These are phyloP conservation scores for Sporothrix inflata DNA, from an alignment of 2,329 filamentous ascomycete genomes.

Conservation along the genomic window DNA sequence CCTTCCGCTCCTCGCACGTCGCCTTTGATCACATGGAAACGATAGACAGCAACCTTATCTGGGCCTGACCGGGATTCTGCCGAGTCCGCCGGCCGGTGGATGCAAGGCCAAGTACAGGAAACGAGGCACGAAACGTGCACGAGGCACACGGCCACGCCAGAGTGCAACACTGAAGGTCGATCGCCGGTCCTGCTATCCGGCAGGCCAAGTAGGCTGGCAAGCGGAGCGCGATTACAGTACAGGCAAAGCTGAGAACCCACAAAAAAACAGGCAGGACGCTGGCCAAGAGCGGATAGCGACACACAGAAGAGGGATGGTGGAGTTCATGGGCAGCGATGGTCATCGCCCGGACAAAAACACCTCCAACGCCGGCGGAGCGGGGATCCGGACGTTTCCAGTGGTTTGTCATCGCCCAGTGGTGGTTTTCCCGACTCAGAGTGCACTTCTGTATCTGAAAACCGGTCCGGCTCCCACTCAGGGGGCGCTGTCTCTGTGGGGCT, in stretches of 20 bases:
- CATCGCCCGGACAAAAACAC: background rate
- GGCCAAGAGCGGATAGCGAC: background rate
- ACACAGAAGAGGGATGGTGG: background rate
- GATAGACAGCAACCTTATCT: background rate
- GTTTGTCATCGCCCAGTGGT: background rate
- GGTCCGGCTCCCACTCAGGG: constrained; percentile 2
- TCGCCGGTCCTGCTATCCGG: constrained; percentile 24
- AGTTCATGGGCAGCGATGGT: background rate
- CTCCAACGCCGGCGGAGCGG: constrained; percentile 8
- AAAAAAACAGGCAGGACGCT: background rate
- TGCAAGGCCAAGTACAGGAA: background rate
- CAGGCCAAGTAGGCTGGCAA: background rate
- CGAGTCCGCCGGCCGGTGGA: background rate
- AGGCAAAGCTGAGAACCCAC: background rate
- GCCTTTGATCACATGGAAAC: constrained; percentile 7
- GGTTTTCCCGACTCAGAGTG: background rate
- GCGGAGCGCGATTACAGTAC: background rate
- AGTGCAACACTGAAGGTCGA: constrained; percentile 13
- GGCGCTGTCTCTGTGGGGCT: background rate
- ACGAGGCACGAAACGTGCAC: background rate
- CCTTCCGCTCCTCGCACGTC: background rate
- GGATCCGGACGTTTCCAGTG: background rate
- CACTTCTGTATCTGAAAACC: background rate
- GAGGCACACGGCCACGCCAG: constrained; percentile 8
- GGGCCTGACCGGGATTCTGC: background rate